Percentiles rank a stretch among this genome's conserved stretches.
phyloP scores from a whole-genome alignment of 495 filamentous ascomycete species.

The Daldinia childiae region DNA sequence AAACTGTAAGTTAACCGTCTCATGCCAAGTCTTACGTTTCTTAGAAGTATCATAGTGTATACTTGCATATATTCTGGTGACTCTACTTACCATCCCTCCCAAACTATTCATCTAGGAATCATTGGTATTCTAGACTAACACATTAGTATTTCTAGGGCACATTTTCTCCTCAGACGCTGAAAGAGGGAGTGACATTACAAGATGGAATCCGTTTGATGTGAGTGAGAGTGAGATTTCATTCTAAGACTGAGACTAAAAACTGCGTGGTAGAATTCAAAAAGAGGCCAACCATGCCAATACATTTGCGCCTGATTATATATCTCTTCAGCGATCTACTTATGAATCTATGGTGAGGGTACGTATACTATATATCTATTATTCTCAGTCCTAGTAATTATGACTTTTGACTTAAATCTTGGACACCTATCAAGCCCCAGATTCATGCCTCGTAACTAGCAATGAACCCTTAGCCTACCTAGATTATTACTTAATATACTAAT shows the following conservation, averaged over 20 bases:
- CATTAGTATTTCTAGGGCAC: constrained; percentile 51
- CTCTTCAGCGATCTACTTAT: constrained; percentile 53
- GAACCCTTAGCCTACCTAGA: not conserved
- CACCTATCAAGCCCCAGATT: not conserved
- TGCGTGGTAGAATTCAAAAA: constrained; percentile 55
- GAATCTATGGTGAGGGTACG: constrained; percentile 45
- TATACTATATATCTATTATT: constrained; percentile 5
- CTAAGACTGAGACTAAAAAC: constrained; percentile 14
- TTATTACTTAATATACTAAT: not conserved
- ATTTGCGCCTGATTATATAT: constrained; percentile 59
- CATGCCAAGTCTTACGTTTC: not conserved
- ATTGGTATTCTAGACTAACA: constrained; percentile 6
- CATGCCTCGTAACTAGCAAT: not conserved
- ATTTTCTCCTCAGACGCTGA: constrained; percentile 55
- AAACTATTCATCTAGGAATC: not conserved
- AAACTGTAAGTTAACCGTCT: constrained; percentile 49
- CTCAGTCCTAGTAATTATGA: not conserved
- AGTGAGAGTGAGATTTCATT: constrained; percentile 30
- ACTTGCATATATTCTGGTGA: not conserved
- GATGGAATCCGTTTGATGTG: constrained; percentile 62
- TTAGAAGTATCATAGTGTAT: constrained; percentile 6
- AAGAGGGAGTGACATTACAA: constrained; percentile 51
- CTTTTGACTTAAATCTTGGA: not conserved
- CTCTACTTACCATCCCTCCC: not conserved
- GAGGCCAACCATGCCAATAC: constrained; percentile 62